Conservation (phyloP, 345 rosid species). For the Gossypium australe region DNA sequence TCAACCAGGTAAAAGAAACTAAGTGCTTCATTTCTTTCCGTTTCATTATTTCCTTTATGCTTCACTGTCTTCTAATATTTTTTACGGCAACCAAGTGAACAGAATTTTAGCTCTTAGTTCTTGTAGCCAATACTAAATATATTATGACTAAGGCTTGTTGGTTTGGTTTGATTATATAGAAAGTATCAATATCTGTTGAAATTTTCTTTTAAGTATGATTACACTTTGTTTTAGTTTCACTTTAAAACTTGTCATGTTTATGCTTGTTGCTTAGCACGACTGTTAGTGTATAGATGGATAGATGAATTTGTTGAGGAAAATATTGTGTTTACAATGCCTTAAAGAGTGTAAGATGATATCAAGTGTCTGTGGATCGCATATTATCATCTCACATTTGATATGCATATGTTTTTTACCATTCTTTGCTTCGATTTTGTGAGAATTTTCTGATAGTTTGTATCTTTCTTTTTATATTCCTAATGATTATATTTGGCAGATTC, state of each 20-base stretch:
- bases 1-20: conserved; percentile 56
- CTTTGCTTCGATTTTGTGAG: neutral
- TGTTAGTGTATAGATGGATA: neutral
- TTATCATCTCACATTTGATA: neutral
- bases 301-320: neutral
- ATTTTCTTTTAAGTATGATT: neutral
- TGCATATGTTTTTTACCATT: neutral
- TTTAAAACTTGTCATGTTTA: neutral
- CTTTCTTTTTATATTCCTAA: neutral
- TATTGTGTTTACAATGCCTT: neutral
- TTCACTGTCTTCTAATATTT: neutral
- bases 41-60: neutral
- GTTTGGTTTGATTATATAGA: neutral
- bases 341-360: neutral
- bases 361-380: neutral
- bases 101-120: neutral
- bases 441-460: neutral
- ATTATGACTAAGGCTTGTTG: neutral
- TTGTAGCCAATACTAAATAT: neutral
- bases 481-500: conserved; percentile 37
- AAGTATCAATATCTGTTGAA: neutral
- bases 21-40: neutral
- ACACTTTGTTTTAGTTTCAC: neutral
- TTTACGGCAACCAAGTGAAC: neutral
- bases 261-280: neutral